Evolutionary conservation across 176 grass and related monocot genomes (phyloP), one percentile per base, ranked within the genome.

Genomic region (Areca catechu): DNA sequence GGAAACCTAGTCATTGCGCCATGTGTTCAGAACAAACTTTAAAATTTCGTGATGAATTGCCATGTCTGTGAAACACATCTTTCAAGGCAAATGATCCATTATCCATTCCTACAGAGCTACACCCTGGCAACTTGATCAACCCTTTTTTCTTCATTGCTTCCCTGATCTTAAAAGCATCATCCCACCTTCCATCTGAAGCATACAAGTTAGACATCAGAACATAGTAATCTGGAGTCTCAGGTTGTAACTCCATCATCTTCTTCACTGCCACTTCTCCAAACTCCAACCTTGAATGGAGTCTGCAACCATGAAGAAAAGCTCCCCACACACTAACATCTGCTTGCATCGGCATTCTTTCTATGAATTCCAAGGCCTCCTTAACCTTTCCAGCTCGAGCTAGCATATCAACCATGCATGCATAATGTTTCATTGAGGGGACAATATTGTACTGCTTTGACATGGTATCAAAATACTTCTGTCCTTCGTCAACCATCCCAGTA

Each of bases 391-490:
- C 74, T 53, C 81, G 81, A 1, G 81, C 56, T 4, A 89, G 57
- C 81, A 81, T 71, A 71, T 89, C 86, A 19, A 89, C 81, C 86
- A 89, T 89, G 22, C 81, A 89, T 16, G 81, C 77, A 54, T 84
- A 81, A 49, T 89, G 81, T 24, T 81, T 89, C 86, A 75, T 89
- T 14, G 77, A 81, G 66, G 86, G 81, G 30, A 54, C 70, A 47
- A 89, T 75, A 48, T 78, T 84, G 50, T 84, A 84, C 56, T 75
- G 54, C 12, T 30, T 37, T 56, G 61, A 63, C 77, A 84, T 89
- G 58, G 56, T 68, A 30, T 84, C 66, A 53, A 89, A 89, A 69
- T 75, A 84, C 70, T 61, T 71, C 23, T 63, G 69, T 22, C 67
- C 81, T 15, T 68, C 77, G 49, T 70, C 62, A 63, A 89, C 74